Conservation (phyloP, 2,329 filamentous ascomycete genomes). For the Cucurbitaria berberidis region DNA sequence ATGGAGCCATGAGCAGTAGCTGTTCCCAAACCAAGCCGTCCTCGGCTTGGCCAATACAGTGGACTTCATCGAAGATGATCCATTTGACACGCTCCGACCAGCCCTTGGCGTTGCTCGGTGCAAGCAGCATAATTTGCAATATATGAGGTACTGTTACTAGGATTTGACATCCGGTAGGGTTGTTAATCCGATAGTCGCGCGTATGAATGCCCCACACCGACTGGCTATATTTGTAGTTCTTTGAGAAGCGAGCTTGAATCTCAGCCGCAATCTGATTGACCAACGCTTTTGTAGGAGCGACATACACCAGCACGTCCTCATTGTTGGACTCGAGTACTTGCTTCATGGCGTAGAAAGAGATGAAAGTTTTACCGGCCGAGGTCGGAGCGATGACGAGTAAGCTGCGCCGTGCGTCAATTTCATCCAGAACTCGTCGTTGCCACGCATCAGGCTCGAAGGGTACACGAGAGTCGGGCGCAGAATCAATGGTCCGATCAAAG, state of each 20-base stretch:
- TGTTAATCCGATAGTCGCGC: constrained; percentile 76
- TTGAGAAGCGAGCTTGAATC: constrained; percentile 75
- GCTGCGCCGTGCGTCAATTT: constrained; percentile 72
- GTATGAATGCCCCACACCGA: constrained; percentile 83
- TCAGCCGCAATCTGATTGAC: constrained; percentile 86
- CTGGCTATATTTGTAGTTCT: constrained; percentile 64
- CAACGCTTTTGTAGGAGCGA: constrained; percentile 80
- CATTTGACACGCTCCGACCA: constrained; percentile 74
- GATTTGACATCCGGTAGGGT: constrained; percentile 73
- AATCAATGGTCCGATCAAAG: constrained; percentile 76
- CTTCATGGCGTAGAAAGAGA: constrained; percentile 84
- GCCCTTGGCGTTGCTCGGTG: constrained; percentile 69
- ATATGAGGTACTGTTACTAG: constrained; percentile 80
- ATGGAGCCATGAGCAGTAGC: constrained; percentile 73
- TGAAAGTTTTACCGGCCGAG: constrained; percentile 82
- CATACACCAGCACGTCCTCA: constrained; percentile 75
- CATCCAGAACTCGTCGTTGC: constrained; percentile 76
- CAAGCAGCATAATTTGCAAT: constrained; percentile 74
- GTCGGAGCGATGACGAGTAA: constrained; percentile 79
- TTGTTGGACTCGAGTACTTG: constrained; percentile 72
- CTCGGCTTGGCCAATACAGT: constrained; percentile 77
- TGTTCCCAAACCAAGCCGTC: constrained; percentile 83
- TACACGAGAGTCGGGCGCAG: constrained; percentile 70
- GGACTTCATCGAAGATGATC: constrained; percentile 84
- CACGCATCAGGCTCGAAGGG: constrained; percentile 76